Evolutionary conservation across 2,329 filamentous ascomycete species (phyloP).

Genomic region (Achaetomium macrosporum): DNA sequence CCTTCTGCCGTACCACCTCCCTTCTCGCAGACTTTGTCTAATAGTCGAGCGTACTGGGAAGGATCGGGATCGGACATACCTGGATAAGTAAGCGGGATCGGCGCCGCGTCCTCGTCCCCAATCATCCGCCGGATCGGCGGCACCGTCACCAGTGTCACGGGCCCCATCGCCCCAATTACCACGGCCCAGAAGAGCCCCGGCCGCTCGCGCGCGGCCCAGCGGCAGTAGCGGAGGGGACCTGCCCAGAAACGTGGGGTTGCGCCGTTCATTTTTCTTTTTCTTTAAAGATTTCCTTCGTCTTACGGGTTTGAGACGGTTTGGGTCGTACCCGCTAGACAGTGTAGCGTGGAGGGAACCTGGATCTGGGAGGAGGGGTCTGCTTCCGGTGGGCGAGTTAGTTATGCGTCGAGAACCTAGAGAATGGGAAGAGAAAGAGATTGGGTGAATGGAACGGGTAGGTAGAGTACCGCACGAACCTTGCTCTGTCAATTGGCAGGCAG

Average conservation of each 20-base stretch:
- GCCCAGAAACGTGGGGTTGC: conserved; percentile 74
- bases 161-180: conserved; percentile 66
- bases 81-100: conserved; percentile 85
- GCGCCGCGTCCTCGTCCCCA: conserved; percentile 66
- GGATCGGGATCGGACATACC: conserved; percentile 56
- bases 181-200: conserved; percentile 89
- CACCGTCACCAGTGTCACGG: conserved; percentile 61
- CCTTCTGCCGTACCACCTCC: too few species aligned
- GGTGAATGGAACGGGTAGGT: background rate
- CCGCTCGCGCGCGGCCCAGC: conserved; percentile 81
- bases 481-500: conserved; percentile 9
- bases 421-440: background rate
- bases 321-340: too few species aligned
- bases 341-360: too few species aligned
- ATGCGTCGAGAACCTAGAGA: background rate
- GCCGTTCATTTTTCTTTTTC: conserved; percentile 52
- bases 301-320: too few species aligned
- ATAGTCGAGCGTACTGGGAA: too few species aligned
- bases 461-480: background rate
- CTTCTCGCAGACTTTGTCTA: too few species aligned
- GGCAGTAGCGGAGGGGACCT: conserved; percentile 74
- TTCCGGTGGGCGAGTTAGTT: background rate
- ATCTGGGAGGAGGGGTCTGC: background rate
- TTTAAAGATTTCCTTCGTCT: too few species aligned
- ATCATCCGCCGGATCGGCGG: conserved; percentile 67